phyloP scores from a whole-genome alignment of 2,329 filamentous ascomycete genomes.

The Bipolaris gigantea region DNA sequence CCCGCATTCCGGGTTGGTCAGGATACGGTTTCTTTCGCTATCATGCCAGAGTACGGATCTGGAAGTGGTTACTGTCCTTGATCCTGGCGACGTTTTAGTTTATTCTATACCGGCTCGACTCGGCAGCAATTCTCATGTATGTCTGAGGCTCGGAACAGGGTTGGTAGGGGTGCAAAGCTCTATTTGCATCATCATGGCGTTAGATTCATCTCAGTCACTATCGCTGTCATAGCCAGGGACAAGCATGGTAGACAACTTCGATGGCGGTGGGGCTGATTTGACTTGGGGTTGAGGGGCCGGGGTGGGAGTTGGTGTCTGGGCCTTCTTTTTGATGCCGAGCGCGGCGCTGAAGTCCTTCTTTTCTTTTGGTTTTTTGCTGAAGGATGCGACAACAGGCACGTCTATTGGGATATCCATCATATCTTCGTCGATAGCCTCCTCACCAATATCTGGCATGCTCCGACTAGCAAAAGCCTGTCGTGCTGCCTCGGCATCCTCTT shows the following conservation, averaged over 20 bases:
- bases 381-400: constrained; percentile 53
- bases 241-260: constrained; percentile 29
- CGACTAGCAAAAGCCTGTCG: constrained; percentile 68
- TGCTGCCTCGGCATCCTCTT: constrained; percentile 82
- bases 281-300: constrained; percentile 7
- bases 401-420: constrained; percentile 41
- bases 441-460: constrained; percentile 51
- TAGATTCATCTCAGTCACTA: constrained; percentile 18
- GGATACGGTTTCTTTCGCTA: background rate
- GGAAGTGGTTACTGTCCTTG: background rate
- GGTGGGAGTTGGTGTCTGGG: constrained; percentile 12
- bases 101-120: background rate
- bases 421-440: constrained; percentile 54
- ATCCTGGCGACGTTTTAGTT: background rate
- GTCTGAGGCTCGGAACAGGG: background rate
- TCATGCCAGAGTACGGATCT: background rate
- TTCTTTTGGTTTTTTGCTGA: constrained; percentile 79
- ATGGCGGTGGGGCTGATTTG: constrained; percentile 18
- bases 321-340: constrained; percentile 73
- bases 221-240: constrained; percentile 38
- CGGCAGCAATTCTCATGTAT: background rate
- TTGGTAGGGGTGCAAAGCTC: background rate
- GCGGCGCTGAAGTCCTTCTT: constrained; percentile 79
- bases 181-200: background rate
- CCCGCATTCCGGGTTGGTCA: constrained; percentile 10